A percentile compares a stretch with the other conserved stretches of the same genome.
Conservation (phyloP, 2,329 filamentous ascomycete genomes). For the Diaporthe ilicicola region DNA sequence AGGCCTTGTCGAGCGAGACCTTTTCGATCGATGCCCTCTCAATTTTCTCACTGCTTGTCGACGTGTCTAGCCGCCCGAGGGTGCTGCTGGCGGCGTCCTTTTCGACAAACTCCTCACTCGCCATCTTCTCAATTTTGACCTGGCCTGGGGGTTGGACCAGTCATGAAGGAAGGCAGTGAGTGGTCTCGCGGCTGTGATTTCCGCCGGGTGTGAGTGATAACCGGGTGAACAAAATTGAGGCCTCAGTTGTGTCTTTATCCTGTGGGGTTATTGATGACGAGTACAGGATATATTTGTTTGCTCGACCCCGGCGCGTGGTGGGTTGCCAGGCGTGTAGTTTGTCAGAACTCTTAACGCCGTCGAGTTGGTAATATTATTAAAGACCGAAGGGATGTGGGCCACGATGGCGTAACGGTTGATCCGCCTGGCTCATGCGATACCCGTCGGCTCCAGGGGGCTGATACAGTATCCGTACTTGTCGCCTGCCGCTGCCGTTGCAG, state of each 20-base stretch:
- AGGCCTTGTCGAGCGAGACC: constrained; percentile 25
- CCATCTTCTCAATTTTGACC: constrained; percentile 28
- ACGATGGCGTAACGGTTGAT: neutral
- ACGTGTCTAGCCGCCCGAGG: neutral
- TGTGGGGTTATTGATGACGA: neutral
- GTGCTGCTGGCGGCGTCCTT: neutral
- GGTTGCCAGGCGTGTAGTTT: neutral
- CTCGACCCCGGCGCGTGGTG: neutral
- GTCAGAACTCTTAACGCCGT: neutral
- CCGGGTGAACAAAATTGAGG: neutral
- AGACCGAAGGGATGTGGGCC: neutral
- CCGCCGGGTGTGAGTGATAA: neutral
- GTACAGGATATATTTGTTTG: neutral
- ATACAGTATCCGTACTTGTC: neutral
- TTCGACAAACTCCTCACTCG: constrained; percentile 20
- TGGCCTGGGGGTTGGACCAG: neutral
- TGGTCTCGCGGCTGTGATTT: neutral
- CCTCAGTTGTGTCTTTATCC: neutral
- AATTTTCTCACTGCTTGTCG: constrained; percentile 11
- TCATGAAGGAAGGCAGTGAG: neutral
- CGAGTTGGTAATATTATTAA: neutral
- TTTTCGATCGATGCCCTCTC: constrained; percentile 36
- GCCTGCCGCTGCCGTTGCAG: neutral
- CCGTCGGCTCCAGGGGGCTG: neutral
- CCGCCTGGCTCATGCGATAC: constrained; percentile 12